Conservation (phyloP, 371 early-diverging fungal genomes). For the Batkoa obscura region DNA sequence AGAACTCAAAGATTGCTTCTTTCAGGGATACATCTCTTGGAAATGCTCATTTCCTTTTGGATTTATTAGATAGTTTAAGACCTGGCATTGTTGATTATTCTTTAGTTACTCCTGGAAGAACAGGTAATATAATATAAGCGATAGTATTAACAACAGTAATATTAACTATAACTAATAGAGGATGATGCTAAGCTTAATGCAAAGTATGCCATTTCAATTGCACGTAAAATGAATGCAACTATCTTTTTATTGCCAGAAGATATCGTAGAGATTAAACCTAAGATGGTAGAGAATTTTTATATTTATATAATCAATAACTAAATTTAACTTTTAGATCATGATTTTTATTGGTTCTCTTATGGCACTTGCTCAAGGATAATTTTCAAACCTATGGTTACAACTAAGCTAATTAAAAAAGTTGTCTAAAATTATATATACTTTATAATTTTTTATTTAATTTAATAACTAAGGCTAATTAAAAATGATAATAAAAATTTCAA, state of each 20-base stretch:
- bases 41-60: constrained; percentile 67
- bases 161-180: constrained; percentile 18
- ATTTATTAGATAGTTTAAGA: constrained; percentile 78
- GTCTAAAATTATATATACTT: too few relatives aligned
- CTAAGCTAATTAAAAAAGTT: too few relatives aligned
- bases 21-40: constrained; percentile 69
- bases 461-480: too few relatives aligned
- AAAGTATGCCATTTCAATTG: constrained; percentile 89
- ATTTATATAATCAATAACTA: too few relatives aligned
- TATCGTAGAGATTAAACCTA: constrained; percentile 82
- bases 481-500: background rate
- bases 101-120: constrained; percentile 55
- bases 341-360: constrained; percentile 6
- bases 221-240: constrained; percentile 93
- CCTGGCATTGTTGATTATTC: constrained; percentile 78
- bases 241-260: constrained; percentile 94
- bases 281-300: constrained; percentile 35
- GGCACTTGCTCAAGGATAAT: background rate
- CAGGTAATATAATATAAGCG: constrained; percentile 10
- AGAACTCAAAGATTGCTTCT: constrained; percentile 40
- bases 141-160: constrained; percentile 3
- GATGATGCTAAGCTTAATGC: constrained; percentile 84
- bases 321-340: background rate
- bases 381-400: too few relatives aligned
- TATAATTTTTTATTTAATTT: too few relatives aligned